Evolutionary conservation across 2,329 filamentous ascomycete genomes (phyloP).

Genomic region (Fusarium drepaniforme): DNA sequence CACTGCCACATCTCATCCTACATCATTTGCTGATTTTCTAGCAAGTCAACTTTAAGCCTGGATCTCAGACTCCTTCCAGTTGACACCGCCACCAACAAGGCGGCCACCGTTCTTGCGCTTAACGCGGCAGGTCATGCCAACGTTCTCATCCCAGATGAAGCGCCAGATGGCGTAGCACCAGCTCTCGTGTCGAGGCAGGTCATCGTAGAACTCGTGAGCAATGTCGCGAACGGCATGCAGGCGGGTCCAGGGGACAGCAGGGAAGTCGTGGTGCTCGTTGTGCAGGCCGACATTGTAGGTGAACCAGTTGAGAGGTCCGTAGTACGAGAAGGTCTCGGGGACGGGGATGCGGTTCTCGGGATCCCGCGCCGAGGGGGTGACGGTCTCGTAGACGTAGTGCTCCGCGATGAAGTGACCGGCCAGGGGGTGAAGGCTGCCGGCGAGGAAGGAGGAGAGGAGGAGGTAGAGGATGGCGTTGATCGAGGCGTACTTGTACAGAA

Average conservation of each 20-base stretch:
- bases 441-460: slow-evolving; percentile 90
- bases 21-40: not conserved
- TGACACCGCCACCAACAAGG: slow-evolving; percentile 63
- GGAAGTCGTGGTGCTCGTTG: slow-evolving; percentile 99
- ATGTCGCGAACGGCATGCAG: slow-evolving; percentile 82
- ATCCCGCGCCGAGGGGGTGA: slow-evolving; percentile 65
- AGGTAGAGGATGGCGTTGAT: slow-evolving; percentile 82
- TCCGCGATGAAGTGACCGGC: slow-evolving; percentile 99
- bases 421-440: slow-evolving; percentile 92
- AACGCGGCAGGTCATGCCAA: slow-evolving; percentile 91
- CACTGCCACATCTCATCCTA: slow-evolving; percentile 6
- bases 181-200: slow-evolving; percentile 87
- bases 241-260: slow-evolving; percentile 93
- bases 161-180: slow-evolving; percentile 96
- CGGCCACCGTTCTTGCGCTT: slow-evolving; percentile 87
- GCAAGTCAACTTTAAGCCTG: slow-evolving; percentile 62
- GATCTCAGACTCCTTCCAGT: slow-evolving; percentile 78
- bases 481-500: slow-evolving; percentile 72
- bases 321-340: slow-evolving; percentile 97
- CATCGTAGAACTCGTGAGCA: slow-evolving; percentile 91
- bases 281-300: slow-evolving; percentile 98
- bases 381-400: slow-evolving; percentile 85
- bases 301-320: slow-evolving; percentile 89
- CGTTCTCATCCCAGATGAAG: slow-evolving; percentile 90
- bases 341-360: slow-evolving; percentile 74